These are phyloP conservation scores for Leptosphaerulina australis DNA, from an alignment of 2,329 filamentous ascomycete species.

Conservation along the genomic window DNA sequence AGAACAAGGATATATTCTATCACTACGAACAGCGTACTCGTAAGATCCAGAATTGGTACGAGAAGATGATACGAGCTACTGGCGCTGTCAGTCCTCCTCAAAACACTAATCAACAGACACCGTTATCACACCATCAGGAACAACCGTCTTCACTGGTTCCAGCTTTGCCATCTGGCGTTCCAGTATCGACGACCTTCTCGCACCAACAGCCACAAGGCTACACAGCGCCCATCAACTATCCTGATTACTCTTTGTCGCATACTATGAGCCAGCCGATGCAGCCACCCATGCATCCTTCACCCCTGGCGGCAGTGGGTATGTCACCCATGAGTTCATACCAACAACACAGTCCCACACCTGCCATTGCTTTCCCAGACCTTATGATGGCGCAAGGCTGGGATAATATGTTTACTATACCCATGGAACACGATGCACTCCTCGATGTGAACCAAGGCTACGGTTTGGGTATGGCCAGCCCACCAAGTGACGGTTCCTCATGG, in stretches of 20 bases:
- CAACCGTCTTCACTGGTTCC: conserved; percentile 12
- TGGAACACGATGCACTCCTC: conserved; percentile 33
- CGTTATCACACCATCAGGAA: conserved; percentile 1
- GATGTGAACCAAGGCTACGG: conserved; percentile 29
- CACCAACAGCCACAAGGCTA: conserved; percentile 27
- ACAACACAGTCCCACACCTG: conserved; percentile 24
- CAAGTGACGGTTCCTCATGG: conserved; percentile 24
- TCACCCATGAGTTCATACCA: conserved; percentile 27
- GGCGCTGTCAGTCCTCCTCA: conserved; percentile 21
- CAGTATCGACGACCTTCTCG: conserved; percentile 23
- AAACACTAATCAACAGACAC: conserved; percentile 2
- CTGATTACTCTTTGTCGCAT: conserved; percentile 10
- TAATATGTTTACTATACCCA: conserved; percentile 36
- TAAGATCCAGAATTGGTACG: conserved; percentile 41
- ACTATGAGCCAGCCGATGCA: conserved; percentile 2
- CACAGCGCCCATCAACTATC: conserved; percentile 14
- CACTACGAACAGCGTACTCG: conserved; percentile 34
- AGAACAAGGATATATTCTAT: conserved; percentile 36
- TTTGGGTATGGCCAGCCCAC: conserved; percentile 31
- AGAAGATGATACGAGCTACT: conserved; percentile 33
- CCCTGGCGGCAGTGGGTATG: conserved; percentile 25
- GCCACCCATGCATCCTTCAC: conserved; percentile 3
- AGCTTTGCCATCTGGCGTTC: conserved; percentile 19
- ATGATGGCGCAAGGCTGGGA: conserved; percentile 39
- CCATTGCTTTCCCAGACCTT: conserved; percentile 34